Evolutionary conservation across 371 early-diverging fungal species (phyloP).

Genomic region (Mortierella sp.): DNA sequence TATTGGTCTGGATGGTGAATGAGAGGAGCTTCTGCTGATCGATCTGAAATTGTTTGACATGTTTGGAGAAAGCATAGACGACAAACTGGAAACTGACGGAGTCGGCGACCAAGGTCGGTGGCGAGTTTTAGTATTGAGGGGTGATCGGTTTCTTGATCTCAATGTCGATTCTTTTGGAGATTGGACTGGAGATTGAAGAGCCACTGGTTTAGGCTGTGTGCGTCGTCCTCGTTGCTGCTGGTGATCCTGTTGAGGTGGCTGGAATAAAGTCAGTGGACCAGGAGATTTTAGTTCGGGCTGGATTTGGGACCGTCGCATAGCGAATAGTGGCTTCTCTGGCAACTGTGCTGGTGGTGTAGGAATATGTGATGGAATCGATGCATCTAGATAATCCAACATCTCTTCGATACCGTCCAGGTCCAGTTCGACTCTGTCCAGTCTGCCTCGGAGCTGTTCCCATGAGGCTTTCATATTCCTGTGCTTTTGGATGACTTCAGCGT

Average conservation of each 20-base stretch:
- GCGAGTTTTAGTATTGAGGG: slow-evolving; percentile 16
- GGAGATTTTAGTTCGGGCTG: slow-evolving; percentile 28
- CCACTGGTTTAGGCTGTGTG: slow-evolving; percentile 15
- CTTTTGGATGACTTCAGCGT: slow-evolving; percentile 59
- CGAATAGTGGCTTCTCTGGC: slow-evolving; percentile 49
- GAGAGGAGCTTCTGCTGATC: slow-evolving; percentile 33
- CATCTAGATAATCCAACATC: slow-evolving; percentile 52
- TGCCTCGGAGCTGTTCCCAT: slow-evolving; percentile 62
- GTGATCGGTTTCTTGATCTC: slow-evolving; percentile 19
- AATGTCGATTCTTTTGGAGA: slow-evolving; percentile 9
- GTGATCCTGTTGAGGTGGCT: slow-evolving; percentile 27
- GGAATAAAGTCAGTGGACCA: slow-evolving; percentile 20
- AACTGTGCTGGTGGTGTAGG: slow-evolving; percentile 37
- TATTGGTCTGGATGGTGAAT: slow-evolving; percentile 28
- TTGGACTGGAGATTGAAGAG: slow-evolving; percentile 7
- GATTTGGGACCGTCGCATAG: slow-evolving; percentile 36
- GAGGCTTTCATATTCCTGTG: slow-evolving; percentile 64
- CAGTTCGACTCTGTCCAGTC: slow-evolving; percentile 62
- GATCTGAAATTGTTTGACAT: slow-evolving; percentile 19
- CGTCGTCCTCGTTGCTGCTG: slow-evolving; percentile 46
- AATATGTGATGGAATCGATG: slow-evolving; percentile 33
- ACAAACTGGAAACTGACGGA: slow-evolving; percentile 27
- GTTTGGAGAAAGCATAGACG: slow-evolving; percentile 42
- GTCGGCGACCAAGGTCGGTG: slow-evolving; percentile 50
- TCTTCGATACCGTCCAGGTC: slow-evolving; percentile 65